These are phyloP conservation scores for Penicillium griseofulvum DNA, from an alignment of 2,329 filamentous ascomycete species.

Conservation along the genomic window DNA sequence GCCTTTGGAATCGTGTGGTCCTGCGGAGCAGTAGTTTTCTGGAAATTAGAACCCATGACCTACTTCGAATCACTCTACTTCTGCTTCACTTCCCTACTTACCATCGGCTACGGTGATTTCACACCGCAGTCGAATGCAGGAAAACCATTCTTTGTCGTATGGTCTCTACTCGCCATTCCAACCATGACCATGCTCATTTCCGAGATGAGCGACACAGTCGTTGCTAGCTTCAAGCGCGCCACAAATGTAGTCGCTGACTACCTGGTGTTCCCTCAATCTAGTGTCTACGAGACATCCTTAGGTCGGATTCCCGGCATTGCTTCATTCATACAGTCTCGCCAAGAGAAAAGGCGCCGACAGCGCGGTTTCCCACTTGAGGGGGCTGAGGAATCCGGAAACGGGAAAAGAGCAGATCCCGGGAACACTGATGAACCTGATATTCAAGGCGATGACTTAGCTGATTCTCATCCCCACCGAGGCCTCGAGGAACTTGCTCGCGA, in stretches of 20 bases:
- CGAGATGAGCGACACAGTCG: constrained; percentile 79
- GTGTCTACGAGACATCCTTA: constrained; percentile 54
- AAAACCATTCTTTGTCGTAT: constrained; percentile 88
- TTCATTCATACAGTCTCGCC: constrained; percentile 38
- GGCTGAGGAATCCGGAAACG: constrained; percentile 21
- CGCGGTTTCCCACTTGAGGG: constrained; percentile 48
- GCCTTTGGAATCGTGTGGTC: constrained; percentile 77
- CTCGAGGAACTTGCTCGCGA: constrained; percentile 49
- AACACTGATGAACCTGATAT: background rate
- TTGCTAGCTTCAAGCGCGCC: constrained; percentile 62
- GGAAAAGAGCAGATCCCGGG: constrained; percentile 6
- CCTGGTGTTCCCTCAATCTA: constrained; percentile 63
- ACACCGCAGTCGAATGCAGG: constrained; percentile 74
- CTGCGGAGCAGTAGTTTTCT: constrained; percentile 74
- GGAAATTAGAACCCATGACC: constrained; percentile 53
- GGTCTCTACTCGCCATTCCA: constrained; percentile 80
- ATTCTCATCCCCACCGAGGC: constrained; percentile 21
- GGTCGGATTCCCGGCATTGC: constrained; percentile 45
- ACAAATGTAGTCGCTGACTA: constrained; percentile 62
- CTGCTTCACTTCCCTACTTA: constrained; percentile 76
- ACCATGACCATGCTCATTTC: constrained; percentile 85
- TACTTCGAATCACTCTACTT: constrained; percentile 88
- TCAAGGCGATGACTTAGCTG: background rate
- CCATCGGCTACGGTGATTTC: constrained; percentile 82
- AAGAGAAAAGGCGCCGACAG: constrained; percentile 47